phyloP scores from a whole-genome alignment of 306 rosid genomes.

The Dalbergia oliveri region DNA sequence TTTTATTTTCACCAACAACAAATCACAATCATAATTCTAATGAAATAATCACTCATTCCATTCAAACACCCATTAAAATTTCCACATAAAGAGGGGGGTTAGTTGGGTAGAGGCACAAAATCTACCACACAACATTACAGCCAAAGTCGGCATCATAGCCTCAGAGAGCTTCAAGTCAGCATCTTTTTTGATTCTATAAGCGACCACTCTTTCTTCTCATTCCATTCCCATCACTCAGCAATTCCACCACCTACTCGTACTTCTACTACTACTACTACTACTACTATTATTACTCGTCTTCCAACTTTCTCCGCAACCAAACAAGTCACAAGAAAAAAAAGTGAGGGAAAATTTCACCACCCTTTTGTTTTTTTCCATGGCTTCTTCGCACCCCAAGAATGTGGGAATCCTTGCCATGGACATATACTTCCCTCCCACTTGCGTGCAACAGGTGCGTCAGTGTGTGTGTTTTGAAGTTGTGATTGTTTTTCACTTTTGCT shows the following conservation, averaged over 20 bases:
- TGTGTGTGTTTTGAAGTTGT: not conserved
- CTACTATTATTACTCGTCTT: not conserved
- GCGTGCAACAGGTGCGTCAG: slow-evolving; percentile 30
- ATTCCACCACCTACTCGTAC: not conserved
- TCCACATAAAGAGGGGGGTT: slow-evolving; percentile 28
- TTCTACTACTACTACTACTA: not conserved
- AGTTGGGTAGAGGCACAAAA: slow-evolving; percentile 15
- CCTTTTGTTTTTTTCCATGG: slow-evolving; percentile 31
- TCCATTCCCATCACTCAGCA: not conserved
- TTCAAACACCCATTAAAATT: slow-evolving; percentile 1
- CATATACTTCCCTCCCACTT: slow-evolving; percentile 82
- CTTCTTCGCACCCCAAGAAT: slow-evolving; percentile 51
- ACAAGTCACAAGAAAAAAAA: not conserved
- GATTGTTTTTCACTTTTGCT: not conserved
- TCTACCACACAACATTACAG: not conserved
- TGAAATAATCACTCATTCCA: not conserved
- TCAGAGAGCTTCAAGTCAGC: not conserved
- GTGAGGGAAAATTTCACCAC: slow-evolving; percentile 10
- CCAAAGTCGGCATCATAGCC: not conserved
- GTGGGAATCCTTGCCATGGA: slow-evolving; percentile 86
- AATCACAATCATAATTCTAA: not conserved
- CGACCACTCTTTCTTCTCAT: not conserved
- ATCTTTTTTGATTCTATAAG: not conserved
- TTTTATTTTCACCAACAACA: not conserved
- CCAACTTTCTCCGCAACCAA: slow-evolving; percentile 7